Conservation (phyloP, 1,284 basidiomycete species). For the Trichosporon sp. region DNA sequence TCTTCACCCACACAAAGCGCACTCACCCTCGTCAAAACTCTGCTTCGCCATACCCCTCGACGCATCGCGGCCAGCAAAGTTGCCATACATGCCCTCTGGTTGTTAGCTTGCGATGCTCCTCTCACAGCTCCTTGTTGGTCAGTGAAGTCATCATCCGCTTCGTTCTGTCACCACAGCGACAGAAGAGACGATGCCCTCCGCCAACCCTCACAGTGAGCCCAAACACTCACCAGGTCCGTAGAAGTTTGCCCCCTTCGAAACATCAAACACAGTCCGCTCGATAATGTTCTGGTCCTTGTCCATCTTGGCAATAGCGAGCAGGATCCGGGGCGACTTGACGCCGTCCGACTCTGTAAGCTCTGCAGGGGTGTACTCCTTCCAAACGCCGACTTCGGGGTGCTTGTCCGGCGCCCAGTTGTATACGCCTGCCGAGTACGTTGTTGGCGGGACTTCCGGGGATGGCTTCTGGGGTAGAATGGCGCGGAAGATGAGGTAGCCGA, state of each 20-base stretch:
- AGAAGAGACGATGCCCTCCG: no score
- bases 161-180: no score
- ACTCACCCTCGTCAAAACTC: constrained; percentile 78
- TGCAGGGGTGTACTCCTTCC: constrained; percentile 67
- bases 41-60: constrained; percentile 95
- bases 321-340: constrained; percentile 59
- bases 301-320: constrained; percentile 74
- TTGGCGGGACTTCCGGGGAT: constrained; percentile 15
- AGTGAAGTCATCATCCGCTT: background rate
- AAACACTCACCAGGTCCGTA: constrained; percentile 75
- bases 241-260: constrained; percentile 77
- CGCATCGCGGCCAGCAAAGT: constrained; percentile 91
- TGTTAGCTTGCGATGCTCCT: background rate
- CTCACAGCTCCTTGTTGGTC: background rate
- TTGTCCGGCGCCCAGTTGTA: constrained; percentile 81
- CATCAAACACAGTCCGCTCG: constrained; percentile 83
- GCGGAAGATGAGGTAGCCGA: constrained; percentile 67
- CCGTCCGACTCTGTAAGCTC: constrained; percentile 67
- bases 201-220: no score
- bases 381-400: constrained; percentile 70
- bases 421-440: constrained; percentile 48
- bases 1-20: background rate
- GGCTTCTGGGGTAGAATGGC: constrained; percentile 62
- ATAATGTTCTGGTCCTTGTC: constrained; percentile 37
- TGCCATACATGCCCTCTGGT: constrained; percentile 87